phyloP scores from a whole-genome alignment of 768 basidiomycete species.

The Boletus speciosus region DNA sequence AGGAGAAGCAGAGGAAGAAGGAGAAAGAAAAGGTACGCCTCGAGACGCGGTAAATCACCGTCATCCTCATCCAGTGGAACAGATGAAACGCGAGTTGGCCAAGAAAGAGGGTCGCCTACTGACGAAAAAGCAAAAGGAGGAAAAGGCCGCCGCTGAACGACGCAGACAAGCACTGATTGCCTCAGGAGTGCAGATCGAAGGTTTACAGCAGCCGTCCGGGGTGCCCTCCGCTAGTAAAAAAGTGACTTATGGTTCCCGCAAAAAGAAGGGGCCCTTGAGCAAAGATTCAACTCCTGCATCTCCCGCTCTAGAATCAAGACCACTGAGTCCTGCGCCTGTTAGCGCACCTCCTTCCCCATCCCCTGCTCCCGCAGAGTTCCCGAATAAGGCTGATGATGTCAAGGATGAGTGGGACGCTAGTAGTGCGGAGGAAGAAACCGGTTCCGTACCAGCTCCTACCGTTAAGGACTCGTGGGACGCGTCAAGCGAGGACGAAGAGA shows the following conservation, averaged over 20 bases:
- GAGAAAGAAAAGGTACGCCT: conserved; percentile 78
- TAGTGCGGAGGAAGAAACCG: conserved; percentile 39
- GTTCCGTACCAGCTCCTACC: conserved; percentile 29
- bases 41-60: neutral
- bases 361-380: conserved; percentile 29
- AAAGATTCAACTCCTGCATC: conserved; percentile 41
- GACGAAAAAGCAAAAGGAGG: conserved; percentile 97
- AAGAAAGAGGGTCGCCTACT: conserved; percentile 93
- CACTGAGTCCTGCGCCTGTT: conserved; percentile 38
- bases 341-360: conserved; percentile 24
- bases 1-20: conserved; percentile 79
- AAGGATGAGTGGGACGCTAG: conserved; percentile 56
- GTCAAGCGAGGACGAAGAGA: conserved; percentile 53
- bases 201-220: conserved; percentile 60
- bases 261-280: conserved; percentile 61
- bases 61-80: conserved; percentile 4
- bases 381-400: conserved; percentile 27
- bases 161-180: conserved; percentile 88
- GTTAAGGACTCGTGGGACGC: conserved; percentile 70
- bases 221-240: conserved; percentile 53
- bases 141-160: conserved; percentile 85
- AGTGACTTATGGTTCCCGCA: conserved; percentile 78
- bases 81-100: conserved; percentile 86
- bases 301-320: conserved; percentile 52
- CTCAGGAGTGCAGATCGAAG: conserved; percentile 87